A percentile compares a stretch with the other conserved stretches of the same genome.
These are phyloP conservation scores for Pholiota adiposa DNA, from an alignment of 1,284 basidiomycete genomes.

Conservation along the genomic window DNA sequence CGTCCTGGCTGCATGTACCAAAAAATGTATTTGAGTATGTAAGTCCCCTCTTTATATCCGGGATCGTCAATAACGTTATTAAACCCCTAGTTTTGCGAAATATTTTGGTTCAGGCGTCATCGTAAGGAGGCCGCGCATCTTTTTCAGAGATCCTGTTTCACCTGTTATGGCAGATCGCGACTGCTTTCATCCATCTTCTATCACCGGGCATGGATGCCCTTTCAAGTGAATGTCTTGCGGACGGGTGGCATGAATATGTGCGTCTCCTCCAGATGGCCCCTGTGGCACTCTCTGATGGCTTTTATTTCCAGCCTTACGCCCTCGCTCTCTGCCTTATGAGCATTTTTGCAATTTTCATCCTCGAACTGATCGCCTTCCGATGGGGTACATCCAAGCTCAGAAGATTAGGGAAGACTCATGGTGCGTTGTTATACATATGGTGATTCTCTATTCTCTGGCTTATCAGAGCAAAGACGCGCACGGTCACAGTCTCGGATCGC, in stretches of 20 bases:
- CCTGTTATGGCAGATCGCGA: slow-evolving; percentile 72
- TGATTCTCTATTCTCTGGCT: slow-evolving; percentile 7
- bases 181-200: slow-evolving; percentile 88
- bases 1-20: slow-evolving; percentile 65
- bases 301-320: slow-evolving; percentile 70
- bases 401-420: slow-evolving; percentile 56
- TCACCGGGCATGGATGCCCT: slow-evolving; percentile 78
- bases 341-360: slow-evolving; percentile 83
- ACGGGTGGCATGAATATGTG: slow-evolving; percentile 78
- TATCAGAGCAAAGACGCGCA: slow-evolving; percentile 52
- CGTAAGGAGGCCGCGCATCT: slow-evolving; percentile 43
- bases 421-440: slow-evolving; percentile 36
- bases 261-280: slow-evolving; percentile 30
- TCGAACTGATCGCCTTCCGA: slow-evolving; percentile 86
- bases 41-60: not conserved
- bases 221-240: slow-evolving; percentile 70
- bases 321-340: slow-evolving; percentile 81
- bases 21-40: slow-evolving; percentile 74
- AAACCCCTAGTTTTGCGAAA: slow-evolving; percentile 77
- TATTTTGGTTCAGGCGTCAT: slow-evolving; percentile 97
- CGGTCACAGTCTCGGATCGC: slow-evolving; percentile 67
- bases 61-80: slow-evolving; percentile 9
- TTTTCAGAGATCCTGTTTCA: slow-evolving; percentile 17
- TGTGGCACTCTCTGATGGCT: not conserved
- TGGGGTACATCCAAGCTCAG: slow-evolving; percentile 72